Base-by-base conservation (phyloP, 371 early-diverging fungal genomes). In the Mortierella sp. region DNA sequence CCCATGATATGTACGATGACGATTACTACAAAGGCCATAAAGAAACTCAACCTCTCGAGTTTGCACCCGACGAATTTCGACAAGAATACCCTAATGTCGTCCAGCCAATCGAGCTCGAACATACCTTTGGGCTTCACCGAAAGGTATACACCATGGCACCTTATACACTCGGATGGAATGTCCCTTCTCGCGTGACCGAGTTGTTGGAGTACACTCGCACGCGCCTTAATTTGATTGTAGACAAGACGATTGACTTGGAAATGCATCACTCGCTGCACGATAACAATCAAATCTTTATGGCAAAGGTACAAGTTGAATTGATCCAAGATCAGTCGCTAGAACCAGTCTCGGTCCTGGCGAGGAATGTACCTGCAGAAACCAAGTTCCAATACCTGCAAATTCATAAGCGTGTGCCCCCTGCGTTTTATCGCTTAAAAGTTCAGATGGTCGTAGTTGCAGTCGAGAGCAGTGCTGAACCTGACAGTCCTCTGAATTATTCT, bases 381-480 rank as follows among this genome's bases (percentile, higher is more conserved):
- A 61, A 35, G 17, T 76, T 76, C 37, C 67, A 66, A 34, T 71
- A 71, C 42, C 47, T 71, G n/a, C 76, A 76, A 54, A 71, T 76
- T 60, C 59, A 63, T 9, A 68, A 76, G 3, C 71, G 64, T n/a
- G 68, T 76, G 43, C 67, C 53, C 0, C 53, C 34, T 1, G 72
- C 56, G 2, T 66, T 62, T 29, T 76, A 76, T 49, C 76, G 76
- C 10, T 54, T 76, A 23, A 62, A 59, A 19, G 67, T 76, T 5
- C 76, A 71, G 42, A 76, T 76, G 76, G 67, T 71, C 15, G 72
- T 76, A 2, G 76, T 71, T 29, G 64, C 70, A 59, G 64, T 67
- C 15, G 57, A 69, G 31, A 64, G 57, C 19, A 34, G 22, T 49
- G 35, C 42, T 19, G 51, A 32, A 8, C 29, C 45, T 3, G 29